A percentile compares a stretch with the other conserved stretches of the same genome.
Conservation (phyloP, 345 rosid genomes). For the Gossypium raimondii region DNA sequence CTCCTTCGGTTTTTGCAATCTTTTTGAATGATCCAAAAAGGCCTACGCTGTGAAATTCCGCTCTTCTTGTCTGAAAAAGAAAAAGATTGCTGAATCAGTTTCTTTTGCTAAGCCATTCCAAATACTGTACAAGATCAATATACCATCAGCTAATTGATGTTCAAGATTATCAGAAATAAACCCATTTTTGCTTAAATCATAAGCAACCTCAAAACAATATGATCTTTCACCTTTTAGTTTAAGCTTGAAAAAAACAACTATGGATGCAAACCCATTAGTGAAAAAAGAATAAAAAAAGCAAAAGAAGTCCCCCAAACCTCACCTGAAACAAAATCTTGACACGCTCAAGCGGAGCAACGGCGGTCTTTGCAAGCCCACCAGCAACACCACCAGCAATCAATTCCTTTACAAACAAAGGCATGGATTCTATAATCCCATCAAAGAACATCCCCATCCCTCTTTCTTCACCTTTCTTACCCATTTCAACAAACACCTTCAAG, state of each 20-base stretch:
- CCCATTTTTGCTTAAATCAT: not conserved
- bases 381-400: conserved; percentile 87
- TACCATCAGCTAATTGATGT: not conserved
- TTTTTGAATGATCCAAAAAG: conserved; percentile 65
- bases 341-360: conserved; percentile 90
- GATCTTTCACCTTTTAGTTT: not conserved
- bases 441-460: conserved; percentile 32
- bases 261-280: not conserved
- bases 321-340: conserved; percentile 96
- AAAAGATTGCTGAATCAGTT: conserved; percentile 17
- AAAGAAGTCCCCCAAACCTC: not conserved
- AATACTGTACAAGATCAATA: not conserved
- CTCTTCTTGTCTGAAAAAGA: conserved; percentile 72
- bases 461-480: conserved; percentile 53
- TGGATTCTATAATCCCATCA: conserved; percentile 53
- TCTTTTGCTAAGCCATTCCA: conserved; percentile 4
- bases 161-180: conserved; percentile 1
- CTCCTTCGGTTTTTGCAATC: conserved; percentile 77
- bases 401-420: conserved; percentile 80
- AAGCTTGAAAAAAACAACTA: not conserved
- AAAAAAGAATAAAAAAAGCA: not conserved
- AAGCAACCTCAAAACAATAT: not conserved
- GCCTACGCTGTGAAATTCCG: conserved; percentile 68
- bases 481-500: conserved; percentile 5
- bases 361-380: conserved; percentile 80